Evolutionary conservation across 371 early-diverging fungal species (phyloP), one percentile per base, ranked within the genome.

Genomic region (Mortierella sp.): DNA sequence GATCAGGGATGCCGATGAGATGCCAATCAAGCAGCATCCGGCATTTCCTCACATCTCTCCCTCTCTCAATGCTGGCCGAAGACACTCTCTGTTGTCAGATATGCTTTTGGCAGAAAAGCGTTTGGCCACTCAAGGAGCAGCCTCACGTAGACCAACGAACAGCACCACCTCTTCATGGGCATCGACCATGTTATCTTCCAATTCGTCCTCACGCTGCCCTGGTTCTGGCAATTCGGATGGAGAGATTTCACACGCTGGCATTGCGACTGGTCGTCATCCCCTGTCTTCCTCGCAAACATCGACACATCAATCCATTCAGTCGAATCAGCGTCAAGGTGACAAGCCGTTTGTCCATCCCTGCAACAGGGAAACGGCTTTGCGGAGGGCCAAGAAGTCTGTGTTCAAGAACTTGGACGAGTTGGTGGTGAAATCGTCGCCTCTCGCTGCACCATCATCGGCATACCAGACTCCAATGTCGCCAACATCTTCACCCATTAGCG

Each of bases 361-460:
- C 34, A 34, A 34, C 34, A 34, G 10, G n/a, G 17, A 2, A 7
- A 46, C 68, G 3, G 27, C 49, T n/a, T 40, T 67, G 47, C 47
- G 24, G 25, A 55, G 68, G 47, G 51, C 61, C 25, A 60, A 56
- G 37, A 59, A 51, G 19, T 67, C 68, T 9, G 40, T 67, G 57
- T 67, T 67, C 41, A 60, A 57, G 37, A 67, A 61, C n/a, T 52
- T 67, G 37, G 68, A 67, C 21, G 68, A 52, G 9, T 41, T 67
- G 49, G 56, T 45, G n/a, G 44, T 31, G 39, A 27, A 51, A n/a
- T 17, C 16, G 28, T 10, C 21, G 50, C 16, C 14, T 5, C 5
- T 3, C 44, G 3, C 44, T 43, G 5, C 50, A 49, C 16, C 4
- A 13, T 16, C 28, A 6, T 14, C 27, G 48, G 14, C 48, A 7